Conservation (phyloP, 1,284 basidiomycete species). For the Afroboletus lepidellus region DNA sequence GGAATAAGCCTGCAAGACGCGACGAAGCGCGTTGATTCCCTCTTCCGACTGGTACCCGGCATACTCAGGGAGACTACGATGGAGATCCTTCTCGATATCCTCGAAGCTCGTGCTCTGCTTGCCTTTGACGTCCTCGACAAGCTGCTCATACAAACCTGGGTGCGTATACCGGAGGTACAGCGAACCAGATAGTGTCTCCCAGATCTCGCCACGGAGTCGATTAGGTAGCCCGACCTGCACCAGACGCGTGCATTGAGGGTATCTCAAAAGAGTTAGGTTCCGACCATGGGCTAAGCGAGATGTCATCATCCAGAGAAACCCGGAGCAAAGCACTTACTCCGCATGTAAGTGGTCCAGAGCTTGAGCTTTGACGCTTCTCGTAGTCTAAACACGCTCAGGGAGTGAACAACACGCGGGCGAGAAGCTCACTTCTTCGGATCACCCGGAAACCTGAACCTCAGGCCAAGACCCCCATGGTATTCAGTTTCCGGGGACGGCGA, state of each 20-base stretch:
- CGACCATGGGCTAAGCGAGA: conserved; percentile 70
- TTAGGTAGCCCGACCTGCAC: conserved; percentile 98
- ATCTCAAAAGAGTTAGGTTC: conserved; percentile 89
- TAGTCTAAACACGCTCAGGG: conserved; percentile 49
- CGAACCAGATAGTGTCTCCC: conserved; percentile 97
- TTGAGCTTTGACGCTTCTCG: conserved; percentile 97
- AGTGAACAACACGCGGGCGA: conserved; percentile 1
- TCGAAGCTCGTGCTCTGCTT: conserved; percentile 89
- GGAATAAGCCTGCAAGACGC: conserved; percentile 95
- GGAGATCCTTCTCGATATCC: conserved; percentile 99
- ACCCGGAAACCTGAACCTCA: conserved; percentile 90
- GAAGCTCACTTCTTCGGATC: conserved; percentile 82
- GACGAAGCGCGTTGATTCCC: conserved; percentile 80
- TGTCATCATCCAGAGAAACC: conserved; percentile 8
- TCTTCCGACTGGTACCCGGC: conserved; percentile 89
- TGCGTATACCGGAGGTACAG: conserved; percentile 89
- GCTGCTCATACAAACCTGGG: conserved; percentile 80
- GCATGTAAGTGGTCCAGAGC: conserved; percentile 90
- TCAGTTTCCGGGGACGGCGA: conserved; percentile 46
- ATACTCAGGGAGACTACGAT: conserved; percentile 93
- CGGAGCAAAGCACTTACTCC: conserved; percentile 47
- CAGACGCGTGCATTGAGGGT: conserved; percentile 94
- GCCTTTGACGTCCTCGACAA: conserved; percentile 81
- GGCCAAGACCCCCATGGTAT: conserved; percentile 84
- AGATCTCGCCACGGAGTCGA: conserved; percentile 93